Base-by-base conservation (phyloP, 257 asterid species). In the Petunia secreta region DNA sequence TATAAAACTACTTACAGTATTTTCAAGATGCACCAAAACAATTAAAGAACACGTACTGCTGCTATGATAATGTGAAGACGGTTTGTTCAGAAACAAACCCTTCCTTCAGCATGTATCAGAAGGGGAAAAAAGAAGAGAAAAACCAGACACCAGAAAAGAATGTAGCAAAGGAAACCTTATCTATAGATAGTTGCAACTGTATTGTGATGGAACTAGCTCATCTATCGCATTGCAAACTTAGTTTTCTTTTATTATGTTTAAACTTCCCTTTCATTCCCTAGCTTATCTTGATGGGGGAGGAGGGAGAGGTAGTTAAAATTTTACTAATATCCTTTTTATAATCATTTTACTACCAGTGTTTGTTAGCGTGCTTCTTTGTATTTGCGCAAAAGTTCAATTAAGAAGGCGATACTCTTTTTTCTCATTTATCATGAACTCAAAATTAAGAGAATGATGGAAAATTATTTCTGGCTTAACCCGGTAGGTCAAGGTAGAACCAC, bases 111-210 rank as follows among this genome's bases (percentile, higher is more conserved):
- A 25, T 69, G 25, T 25, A 46, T 46, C 6, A 46, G 48, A 69
- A 10, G 43, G 37, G 25, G 15, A 43, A 65, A 69, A 25, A 4
- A 6, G 41, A 46, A 69, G 59, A 69, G 43, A 7, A 48, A 25
- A 46, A 10, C 25, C 8, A 1, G 55, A 25, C 59, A 25, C 60
- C 48, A 25, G 25, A 71, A 46, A 25, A 10, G 13, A 48, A 9
- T 36, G 44, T 48, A 4, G 60, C 58, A 68, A 44, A 9, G 14
- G 57, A 68, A 25, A 25, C n/a, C 76, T 4, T 48, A 48, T 71
- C 77, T 25, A 41, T 16, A 36, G 67, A 62, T 62, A 62, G n/a
- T 69, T 69, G 2, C 25, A 34, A 48, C 77, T 69, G 77, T 58
- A 69, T 25, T 46, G 2, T 25, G 77, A 69, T 69, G 77, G 59